These are phyloP conservation scores for Malus hybrid DNA, from an alignment of 331 rosid genomes.

Conservation along the genomic window DNA sequence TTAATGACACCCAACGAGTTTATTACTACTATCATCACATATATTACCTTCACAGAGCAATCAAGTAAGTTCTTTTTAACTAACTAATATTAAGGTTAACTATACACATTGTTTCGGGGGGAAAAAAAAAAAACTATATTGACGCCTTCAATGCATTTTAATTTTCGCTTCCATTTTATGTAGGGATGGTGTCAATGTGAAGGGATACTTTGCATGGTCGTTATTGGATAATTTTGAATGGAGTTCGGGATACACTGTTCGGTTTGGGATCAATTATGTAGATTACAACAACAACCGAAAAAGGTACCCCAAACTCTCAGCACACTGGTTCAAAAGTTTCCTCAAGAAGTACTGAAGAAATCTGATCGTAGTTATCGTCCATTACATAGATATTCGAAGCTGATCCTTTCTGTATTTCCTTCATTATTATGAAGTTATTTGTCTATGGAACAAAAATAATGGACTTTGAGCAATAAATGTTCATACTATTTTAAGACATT, in stretches of 20 bases:
- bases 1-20: constrained; percentile 30
- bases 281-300: constrained; percentile 16
- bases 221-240: constrained; percentile 26
- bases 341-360: background rate
- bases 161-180: background rate
- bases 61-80: constrained; percentile 22
- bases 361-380: too few species aligned
- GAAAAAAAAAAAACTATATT: too few species aligned
- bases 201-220: constrained; percentile 34
- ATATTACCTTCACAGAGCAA: constrained; percentile 10
- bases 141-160: too few species aligned
- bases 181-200: constrained; percentile 1
- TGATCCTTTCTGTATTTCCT: too few species aligned
- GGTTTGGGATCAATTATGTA: constrained; percentile 17
- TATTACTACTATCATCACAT: constrained; percentile 25
- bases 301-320: constrained; percentile 18
- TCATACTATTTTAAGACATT: too few species aligned
- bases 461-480: too few species aligned
- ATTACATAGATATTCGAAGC: too few species aligned
- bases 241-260: constrained; percentile 12
- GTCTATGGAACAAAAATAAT: too few species aligned
- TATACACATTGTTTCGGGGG: background rate
- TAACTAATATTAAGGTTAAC: background rate
- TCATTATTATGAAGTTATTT: too few species aligned
- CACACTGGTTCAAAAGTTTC: constrained; percentile 11